A percentile compares a stretch with the other conserved stretches of the same genome.
These are phyloP conservation scores for Teunomyces aglyptinius DNA, from an alignment of 805 yeast species.

Conservation along the genomic window DNA sequence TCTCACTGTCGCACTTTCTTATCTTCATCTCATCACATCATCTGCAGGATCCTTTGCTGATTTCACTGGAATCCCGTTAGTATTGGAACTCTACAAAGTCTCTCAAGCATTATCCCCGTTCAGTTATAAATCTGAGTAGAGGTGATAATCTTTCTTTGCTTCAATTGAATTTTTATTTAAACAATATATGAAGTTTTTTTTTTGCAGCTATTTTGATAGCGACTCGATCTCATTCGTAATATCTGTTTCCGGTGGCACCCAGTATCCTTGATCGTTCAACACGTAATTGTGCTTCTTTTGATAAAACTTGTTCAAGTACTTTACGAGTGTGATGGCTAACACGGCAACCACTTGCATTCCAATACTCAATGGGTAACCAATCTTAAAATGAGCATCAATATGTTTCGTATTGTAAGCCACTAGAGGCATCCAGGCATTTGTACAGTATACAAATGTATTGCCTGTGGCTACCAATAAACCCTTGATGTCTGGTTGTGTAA, in stretches of 20 bases:
- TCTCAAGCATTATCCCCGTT: too few species aligned
- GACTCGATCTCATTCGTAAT: neutral
- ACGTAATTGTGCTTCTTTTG: neutral
- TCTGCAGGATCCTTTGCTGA: neutral
- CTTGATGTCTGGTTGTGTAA: neutral
- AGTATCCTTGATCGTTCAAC: neutral
- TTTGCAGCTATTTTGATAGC: neutral
- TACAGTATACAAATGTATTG: constrained; percentile 2
- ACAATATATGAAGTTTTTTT: neutral
- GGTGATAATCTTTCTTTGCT: too few species aligned
- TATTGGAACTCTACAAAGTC: neutral
- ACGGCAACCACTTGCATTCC: constrained; percentile 4
- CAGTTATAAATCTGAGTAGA: too few species aligned
- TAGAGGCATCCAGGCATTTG: constrained; percentile 3
- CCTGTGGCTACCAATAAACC: constrained; percentile 4
- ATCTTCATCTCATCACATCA: neutral
- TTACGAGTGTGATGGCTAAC: neutral
- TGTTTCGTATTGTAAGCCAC: constrained; percentile 1
- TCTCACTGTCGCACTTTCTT: neutral
- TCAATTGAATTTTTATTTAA: too few species aligned
- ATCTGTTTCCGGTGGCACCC: neutral
- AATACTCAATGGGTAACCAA: constrained; percentile 3
- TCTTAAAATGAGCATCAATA: constrained; percentile 2
- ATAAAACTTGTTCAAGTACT: neutral
- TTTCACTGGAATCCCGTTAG: neutral